Evolutionary conservation across 2,329 filamentous ascomycete species (phyloP), one percentile per base, ranked within the genome.

Genomic region (Colletotrichum horii): DNA sequence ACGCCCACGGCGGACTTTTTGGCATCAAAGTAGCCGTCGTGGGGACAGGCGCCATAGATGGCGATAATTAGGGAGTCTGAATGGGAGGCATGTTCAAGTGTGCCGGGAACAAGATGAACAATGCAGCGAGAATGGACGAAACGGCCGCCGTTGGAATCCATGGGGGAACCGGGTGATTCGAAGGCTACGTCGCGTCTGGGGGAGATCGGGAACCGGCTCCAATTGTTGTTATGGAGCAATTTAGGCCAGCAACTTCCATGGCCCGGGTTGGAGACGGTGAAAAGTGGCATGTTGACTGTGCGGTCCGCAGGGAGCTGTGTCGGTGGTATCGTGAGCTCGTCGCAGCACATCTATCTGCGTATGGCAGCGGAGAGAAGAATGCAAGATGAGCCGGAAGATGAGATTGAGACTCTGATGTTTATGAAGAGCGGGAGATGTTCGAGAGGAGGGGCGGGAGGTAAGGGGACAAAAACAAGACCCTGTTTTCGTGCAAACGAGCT

Each of bases 271-370:
- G n/a, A n/a, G n/a, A n/a, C n/a, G n/a, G n/a, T n/a, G n/a, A n/a
- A n/a, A n/a, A n/a, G n/a, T n/a, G n/a, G n/a, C 19, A 4, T 48
- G 3, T 48, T 3, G 9, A 1, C n/a, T 6, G 6, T 43, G 19
- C 4, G 19, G 0, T 43, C 2, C 2, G 6, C 0, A 52, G n/a
- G 11, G n/a, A 3, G 9, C n/a, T 52, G 43, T 52, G 0, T 0
- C 14, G 3, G 43, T 14, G 43, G 43, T n/a, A 52, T 22, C 0
- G 11, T 52, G 11, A 24, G n/a, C 43, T 0, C 43, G 11, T 22
- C 43, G 6, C n/a, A 0, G 43, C 43, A 52, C 0, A 52, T 1
- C n/a, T 1, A 14, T 52, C 43, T 24, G 43, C 11, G n/a, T 24
- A 8, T 8, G 7, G n/a, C 11, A 22, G n/a, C 1, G 0, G 43